Conservation (phyloP, 2,329 filamentous ascomycete species). For the Amauroascus niger region DNA sequence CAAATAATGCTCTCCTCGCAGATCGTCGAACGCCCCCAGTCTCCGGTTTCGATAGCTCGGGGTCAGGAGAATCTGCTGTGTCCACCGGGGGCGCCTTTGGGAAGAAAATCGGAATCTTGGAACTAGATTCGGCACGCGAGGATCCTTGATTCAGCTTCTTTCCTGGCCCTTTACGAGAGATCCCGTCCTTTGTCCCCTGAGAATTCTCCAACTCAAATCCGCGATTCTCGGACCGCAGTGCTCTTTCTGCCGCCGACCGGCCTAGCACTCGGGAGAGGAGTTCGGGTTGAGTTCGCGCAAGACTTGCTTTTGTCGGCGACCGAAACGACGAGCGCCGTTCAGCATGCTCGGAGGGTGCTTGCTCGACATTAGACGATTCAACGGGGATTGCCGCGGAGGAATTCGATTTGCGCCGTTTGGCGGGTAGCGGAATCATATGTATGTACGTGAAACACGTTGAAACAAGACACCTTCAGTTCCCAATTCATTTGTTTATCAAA, state of each 20-base stretch:
- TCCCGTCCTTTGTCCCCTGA: not conserved
- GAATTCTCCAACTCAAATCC: slow-evolving; percentile 14
- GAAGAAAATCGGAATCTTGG: not conserved
- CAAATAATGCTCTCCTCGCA: slow-evolving; percentile 3
- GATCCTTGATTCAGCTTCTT: not conserved
- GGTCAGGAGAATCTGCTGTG: not conserved
- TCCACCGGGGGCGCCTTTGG: not conserved
- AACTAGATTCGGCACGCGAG: not conserved
- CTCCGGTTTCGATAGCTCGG: not conserved
- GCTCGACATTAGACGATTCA: slow-evolving; percentile 34
- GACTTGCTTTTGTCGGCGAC: slow-evolving; percentile 57
- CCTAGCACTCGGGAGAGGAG: slow-evolving; percentile 42
- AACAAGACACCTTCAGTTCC: not conserved
- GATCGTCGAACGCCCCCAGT: slow-evolving; percentile 2
- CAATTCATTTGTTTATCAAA: not conserved
- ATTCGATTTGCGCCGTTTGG: slow-evolving; percentile 56
- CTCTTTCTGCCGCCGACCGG: slow-evolving; percentile 32
- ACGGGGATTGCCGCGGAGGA: slow-evolving; percentile 42
- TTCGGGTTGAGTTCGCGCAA: slow-evolving; percentile 52
- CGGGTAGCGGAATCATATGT: slow-evolving; percentile 52
- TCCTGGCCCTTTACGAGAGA: not conserved
- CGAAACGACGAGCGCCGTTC: slow-evolving; percentile 47
- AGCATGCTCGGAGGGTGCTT: slow-evolving; percentile 17
- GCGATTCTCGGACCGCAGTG: slow-evolving; percentile 20
- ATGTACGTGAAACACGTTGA: slow-evolving; percentile 14